A percentile compares a stretch with the other conserved stretches of the same genome.
Evolutionary conservation across 169 alveolate genomes (phyloP).

Genomic region (Babesia divergens): DNA sequence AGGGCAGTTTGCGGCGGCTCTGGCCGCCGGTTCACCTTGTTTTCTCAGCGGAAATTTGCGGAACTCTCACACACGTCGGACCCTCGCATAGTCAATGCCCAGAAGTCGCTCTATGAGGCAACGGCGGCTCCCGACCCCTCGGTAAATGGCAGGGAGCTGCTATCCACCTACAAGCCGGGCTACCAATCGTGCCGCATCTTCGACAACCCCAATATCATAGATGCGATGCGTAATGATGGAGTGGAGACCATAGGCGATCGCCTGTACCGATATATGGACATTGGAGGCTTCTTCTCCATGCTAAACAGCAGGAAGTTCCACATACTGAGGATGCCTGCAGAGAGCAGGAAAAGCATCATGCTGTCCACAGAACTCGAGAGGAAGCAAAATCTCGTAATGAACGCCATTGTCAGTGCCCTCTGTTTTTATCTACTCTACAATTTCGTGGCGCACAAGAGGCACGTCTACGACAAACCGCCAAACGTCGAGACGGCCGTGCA

Average conservation of each 20-base stretch:
- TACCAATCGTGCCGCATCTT: slow-evolving; percentile 59
- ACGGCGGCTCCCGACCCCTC: slow-evolving; percentile 42
- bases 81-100: not conserved
- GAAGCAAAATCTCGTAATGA: slow-evolving; percentile 27
- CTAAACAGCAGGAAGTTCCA: slow-evolving; percentile 58
- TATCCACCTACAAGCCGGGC: slow-evolving; percentile 32
- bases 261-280: slow-evolving; percentile 49
- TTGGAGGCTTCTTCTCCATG: slow-evolving; percentile 51
- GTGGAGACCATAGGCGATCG: slow-evolving; percentile 45
- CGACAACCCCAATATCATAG: slow-evolving; percentile 63
- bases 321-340: slow-evolving; percentile 48
- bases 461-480: slow-evolving; percentile 46
- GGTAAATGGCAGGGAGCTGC: slow-evolving; percentile 11
- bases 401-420: slow-evolving; percentile 12
- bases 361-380: slow-evolving; percentile 50
- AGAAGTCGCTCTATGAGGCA: slow-evolving; percentile 29
- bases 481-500: slow-evolving; percentile 54
- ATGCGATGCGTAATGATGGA: slow-evolving; percentile 16
- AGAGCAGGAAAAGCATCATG: slow-evolving; percentile 33
- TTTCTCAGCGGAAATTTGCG: not conserved
- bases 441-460: slow-evolving; percentile 40
- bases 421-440: slow-evolving; percentile 1
- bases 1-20: not conserved
- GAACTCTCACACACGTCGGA: not conserved
- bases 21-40: not conserved